phyloP scores from a whole-genome alignment of 1,284 basidiomycete genomes.

The Phaffia rhodozyma region DNA sequence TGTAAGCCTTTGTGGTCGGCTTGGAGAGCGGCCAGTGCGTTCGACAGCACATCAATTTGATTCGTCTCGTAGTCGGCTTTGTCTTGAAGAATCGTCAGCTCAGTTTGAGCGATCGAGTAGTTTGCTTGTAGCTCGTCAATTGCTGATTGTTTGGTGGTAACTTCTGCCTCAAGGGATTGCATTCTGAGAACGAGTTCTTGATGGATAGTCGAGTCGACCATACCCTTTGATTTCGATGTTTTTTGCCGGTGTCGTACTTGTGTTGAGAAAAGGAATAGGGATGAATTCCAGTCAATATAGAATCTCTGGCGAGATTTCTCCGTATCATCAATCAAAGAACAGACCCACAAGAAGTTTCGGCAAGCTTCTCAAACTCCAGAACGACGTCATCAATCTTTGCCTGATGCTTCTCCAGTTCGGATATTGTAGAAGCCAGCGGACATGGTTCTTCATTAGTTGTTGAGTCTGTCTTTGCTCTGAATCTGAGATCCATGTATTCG shows the following conservation, averaged over 20 bases:
- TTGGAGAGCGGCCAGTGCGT: background rate
- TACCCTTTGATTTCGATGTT: no score
- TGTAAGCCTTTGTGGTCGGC: background rate
- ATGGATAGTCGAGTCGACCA: no score
- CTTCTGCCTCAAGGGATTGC: no score
- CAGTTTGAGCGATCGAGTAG: background rate
- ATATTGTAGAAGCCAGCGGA: no score
- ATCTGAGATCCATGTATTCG: background rate
- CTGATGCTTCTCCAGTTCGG: constrained; percentile 2
- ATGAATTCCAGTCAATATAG: no score
- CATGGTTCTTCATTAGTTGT: background rate
- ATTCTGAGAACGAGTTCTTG: no score
- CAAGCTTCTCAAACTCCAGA: constrained; percentile 10
- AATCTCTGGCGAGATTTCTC: no score
- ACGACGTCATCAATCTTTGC: constrained; percentile 5
- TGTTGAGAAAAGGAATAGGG: no score
- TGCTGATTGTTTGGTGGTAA: no score
- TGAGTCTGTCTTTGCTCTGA: background rate
- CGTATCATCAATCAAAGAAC: no score
- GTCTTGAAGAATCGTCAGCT: background rate
- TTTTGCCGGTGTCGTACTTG: no score
- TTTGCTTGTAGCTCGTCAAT: background rate
- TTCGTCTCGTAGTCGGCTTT: background rate
- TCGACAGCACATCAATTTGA: background rate
- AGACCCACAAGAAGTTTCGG: constrained; percentile 11